Evolutionary conservation across 139 green algal genomes (phyloP).

Genomic region (Auxenochlorella pyrenoidosa): DNA sequence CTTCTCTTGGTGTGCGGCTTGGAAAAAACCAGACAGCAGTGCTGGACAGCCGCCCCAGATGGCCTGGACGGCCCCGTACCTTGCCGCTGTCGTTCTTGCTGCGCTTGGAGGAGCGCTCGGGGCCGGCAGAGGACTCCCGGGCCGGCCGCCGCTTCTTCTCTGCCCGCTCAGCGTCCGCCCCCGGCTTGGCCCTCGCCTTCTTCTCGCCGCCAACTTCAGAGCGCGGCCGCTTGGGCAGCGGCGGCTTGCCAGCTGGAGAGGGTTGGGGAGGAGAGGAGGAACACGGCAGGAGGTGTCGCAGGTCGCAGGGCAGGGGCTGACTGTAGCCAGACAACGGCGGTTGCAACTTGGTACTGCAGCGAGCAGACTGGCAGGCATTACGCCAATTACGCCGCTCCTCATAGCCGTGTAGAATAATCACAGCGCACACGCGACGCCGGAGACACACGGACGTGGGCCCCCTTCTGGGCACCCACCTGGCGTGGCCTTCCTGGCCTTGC

Average conservation of each 20-base stretch:
- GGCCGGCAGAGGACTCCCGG: not conserved
- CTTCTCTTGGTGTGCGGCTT: too few species aligned
- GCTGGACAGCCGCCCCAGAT: too few species aligned
- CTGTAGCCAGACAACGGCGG: too few species aligned
- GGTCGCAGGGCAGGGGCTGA: too few species aligned
- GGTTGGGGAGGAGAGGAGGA: not conserved
- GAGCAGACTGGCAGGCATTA: too few species aligned
- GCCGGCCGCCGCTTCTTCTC: conserved; percentile 7
- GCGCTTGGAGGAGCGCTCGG: conserved; percentile 15
- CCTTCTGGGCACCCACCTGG: not conserved
- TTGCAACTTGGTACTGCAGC: too few species aligned
- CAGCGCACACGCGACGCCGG: too few species aligned
- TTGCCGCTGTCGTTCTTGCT: conserved; percentile 6
- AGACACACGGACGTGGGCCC: too few species aligned
- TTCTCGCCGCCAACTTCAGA: not conserved
- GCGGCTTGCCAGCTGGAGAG: conserved; percentile 1
- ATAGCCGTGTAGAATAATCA: too few species aligned
- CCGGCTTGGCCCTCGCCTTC: not conserved
- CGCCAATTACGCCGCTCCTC: too few species aligned
- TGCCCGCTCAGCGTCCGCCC: not conserved
- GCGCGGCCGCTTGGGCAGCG: not conserved
- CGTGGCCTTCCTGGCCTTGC: not conserved
- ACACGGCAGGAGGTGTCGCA: too few species aligned
- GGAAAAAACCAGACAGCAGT: too few species aligned
- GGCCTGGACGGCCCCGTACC: not conserved